Evolutionary conservation across 352 stramenopile genomes (phyloP), one percentile per base, ranked within the genome.

Genomic region (Pythium pyrilobum): DNA sequence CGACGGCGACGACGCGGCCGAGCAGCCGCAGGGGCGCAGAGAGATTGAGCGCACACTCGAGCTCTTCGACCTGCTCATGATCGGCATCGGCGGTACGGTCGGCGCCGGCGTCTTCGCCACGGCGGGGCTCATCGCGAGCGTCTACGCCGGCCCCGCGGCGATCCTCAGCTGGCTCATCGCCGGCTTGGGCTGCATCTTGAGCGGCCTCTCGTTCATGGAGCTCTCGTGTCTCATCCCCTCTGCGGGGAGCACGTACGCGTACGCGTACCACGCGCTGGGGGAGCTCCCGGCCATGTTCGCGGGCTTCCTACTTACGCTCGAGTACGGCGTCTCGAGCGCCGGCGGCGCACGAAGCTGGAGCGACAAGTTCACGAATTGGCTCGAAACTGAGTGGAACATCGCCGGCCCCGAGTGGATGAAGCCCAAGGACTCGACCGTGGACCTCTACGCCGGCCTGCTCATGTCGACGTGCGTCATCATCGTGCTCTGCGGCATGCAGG

Each of bases 21-120:
- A 27, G 5, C 25, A 25, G 23, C 52, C 59, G 23, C 57, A n/a
- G n/a, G n/a, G n/a, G n/a, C n/a, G n/a, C n/a, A n/a, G 40, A 25
- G 70, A 81, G 45, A 77, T 81, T 51, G 58, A 66, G 59, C 71
- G 79, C 34, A 88, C 78, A 5, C 70, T 98, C 0, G 72, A 72
- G 0, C 75, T 98, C 25, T 95, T 96, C 54, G 94, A 98, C 69
- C 71, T 98, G 6, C 69, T 97, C 13, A 92, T 85, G 67, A 80
- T 98, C 55, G 94, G 94, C 44, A 96, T 98, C 11, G 92, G 95
- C 7, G 93, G 85, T 24, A 98, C 95, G 0, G 84, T 98, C 9
- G 95, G 95, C n/a, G 82, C 71, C 2, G 95, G 95, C 21, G 83
- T 98, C 21, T 98, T 98, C 66, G 90, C 83, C 9, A 94, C 81